A percentile compares a stretch with the other conserved stretches of the same genome.
phyloP scores from a whole-genome alignment of 1,284 basidiomycete genomes.

The Agroathelia rolfsii region DNA sequence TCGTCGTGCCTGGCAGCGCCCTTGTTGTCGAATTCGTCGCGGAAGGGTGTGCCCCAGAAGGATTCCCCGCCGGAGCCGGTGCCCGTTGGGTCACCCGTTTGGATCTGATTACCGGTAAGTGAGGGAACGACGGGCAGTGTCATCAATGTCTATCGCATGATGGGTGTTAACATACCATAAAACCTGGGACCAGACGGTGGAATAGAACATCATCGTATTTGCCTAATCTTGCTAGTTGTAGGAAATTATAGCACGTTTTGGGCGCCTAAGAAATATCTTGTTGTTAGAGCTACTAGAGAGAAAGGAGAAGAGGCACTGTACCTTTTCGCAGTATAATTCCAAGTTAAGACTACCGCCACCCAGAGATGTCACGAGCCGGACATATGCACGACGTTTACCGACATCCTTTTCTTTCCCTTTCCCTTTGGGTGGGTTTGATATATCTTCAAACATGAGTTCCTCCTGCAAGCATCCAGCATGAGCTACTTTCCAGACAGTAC shows the following conservation, averaged over 20 bases:
- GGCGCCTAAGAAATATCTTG: conserved; percentile 85
- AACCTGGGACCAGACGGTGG: conserved; percentile 91
- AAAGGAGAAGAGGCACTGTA: conserved; percentile 19
- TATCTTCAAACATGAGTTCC: conserved; percentile 88
- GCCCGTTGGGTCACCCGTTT: conserved; percentile 95
- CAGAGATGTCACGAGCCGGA: conserved; percentile 83
- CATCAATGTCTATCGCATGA: no score
- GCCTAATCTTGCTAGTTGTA: conserved; percentile 81
- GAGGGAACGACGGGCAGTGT: conserved; percentile 1
- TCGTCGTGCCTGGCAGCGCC: conserved; percentile 79
- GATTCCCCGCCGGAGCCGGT: conserved; percentile 90
- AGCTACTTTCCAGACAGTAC: no score
- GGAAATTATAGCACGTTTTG: conserved; percentile 96
- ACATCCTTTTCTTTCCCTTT: conserved; percentile 89
- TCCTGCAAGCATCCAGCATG: conserved; percentile 46
- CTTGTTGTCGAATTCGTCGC: conserved; percentile 84
- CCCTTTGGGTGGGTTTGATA: conserved; percentile 65
- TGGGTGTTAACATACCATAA: conserved; percentile 91
- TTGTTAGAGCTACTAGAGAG: no score
- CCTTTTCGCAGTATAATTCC: conserved; percentile 88
- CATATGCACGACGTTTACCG: conserved; percentile 82
- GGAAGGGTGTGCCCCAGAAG: conserved; percentile 93
- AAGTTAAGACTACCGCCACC: conserved; percentile 82
- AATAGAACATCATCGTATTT: conserved; percentile 88
- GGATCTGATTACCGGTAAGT: conserved; percentile 45